These are phyloP conservation scores for Myxozyma udenii DNA, from an alignment of 805 yeast genomes.

Conservation along the genomic window DNA sequence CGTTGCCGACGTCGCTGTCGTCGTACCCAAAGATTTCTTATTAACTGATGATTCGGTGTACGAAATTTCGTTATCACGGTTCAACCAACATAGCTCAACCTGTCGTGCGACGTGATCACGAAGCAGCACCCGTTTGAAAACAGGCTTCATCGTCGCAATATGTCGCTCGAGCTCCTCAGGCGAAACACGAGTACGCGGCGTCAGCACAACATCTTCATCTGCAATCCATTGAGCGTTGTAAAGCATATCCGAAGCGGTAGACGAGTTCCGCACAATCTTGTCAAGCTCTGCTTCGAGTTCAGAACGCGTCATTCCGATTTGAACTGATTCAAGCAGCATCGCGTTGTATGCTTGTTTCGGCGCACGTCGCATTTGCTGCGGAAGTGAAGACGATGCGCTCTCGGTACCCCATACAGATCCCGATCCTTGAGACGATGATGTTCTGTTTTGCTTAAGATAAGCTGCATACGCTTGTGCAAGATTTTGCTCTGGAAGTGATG, in stretches of 20 bases:
- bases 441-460: not conserved
- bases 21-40: not conserved
- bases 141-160: constrained; percentile 16
- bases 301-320: constrained; percentile 18
- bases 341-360: constrained; percentile 25
- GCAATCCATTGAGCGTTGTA: constrained; percentile 25
- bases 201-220: constrained; percentile 27
- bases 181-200: constrained; percentile 5
- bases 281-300: constrained; percentile 24
- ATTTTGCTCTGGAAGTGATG: constrained; percentile 21
- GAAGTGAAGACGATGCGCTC: not conserved
- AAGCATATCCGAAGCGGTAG: constrained; percentile 3
- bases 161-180: constrained; percentile 21
- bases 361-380: constrained; percentile 8
- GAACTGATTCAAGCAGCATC: constrained; percentile 18
- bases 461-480: constrained; percentile 20
- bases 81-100: constrained; percentile 26
- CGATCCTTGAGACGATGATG: not conserved
- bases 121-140: constrained; percentile 4
- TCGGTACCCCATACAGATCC: not conserved
- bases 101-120: constrained; percentile 8
- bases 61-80: constrained; percentile 24
- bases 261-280: not conserved
- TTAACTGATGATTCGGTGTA: constrained; percentile 19
- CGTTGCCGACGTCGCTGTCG: not conserved